Evolutionary conservation across 768 basidiomycete species (phyloP).

Genomic region (Coprinopsis marcescibilis): DNA sequence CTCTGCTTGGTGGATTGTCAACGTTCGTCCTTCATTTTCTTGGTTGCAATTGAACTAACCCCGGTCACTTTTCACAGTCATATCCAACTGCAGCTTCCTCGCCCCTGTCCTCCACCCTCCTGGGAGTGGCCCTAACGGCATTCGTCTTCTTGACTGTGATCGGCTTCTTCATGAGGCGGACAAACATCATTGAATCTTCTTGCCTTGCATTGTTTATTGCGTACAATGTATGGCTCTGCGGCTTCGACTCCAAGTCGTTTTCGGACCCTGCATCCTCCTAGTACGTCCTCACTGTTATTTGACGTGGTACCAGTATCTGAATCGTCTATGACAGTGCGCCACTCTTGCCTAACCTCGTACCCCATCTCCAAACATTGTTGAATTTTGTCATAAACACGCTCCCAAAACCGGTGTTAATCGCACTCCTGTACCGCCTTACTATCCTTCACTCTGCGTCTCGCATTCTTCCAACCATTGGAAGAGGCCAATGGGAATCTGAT

Average conservation of each 20-base stretch:
- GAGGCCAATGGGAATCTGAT: constrained; percentile 72
- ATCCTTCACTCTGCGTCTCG: constrained; percentile 78
- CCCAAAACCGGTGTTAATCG: constrained; percentile 77
- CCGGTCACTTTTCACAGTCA: constrained; percentile 37
- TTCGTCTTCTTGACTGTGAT: constrained; percentile 89
- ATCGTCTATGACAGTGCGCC: constrained; percentile 48
- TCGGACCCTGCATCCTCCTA: constrained; percentile 69
- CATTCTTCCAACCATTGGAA: constrained; percentile 80
- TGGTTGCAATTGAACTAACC: constrained; percentile 6
- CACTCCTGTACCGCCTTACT: constrained; percentile 72
- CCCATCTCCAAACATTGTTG: constrained; percentile 71
- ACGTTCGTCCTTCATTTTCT: constrained; percentile 40
- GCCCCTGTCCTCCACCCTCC: constrained; percentile 81
- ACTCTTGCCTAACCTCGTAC: constrained; percentile 70
- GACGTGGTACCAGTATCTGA: no score
- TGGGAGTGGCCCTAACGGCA: constrained; percentile 83
- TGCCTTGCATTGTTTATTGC: constrained; percentile 84
- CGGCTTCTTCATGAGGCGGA: constrained; percentile 81
- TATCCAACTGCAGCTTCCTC: constrained; percentile 81
- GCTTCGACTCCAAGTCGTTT: constrained; percentile 68
- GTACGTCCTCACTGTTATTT: constrained; percentile 38
- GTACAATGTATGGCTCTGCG: constrained; percentile 88
- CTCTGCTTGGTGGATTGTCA: constrained; percentile 84
- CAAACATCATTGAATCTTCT: constrained; percentile 90
- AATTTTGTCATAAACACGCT: constrained; percentile 83